phyloP scores from a whole-genome alignment of 139 green algal species.

The Pycnococcus provasolii region DNA sequence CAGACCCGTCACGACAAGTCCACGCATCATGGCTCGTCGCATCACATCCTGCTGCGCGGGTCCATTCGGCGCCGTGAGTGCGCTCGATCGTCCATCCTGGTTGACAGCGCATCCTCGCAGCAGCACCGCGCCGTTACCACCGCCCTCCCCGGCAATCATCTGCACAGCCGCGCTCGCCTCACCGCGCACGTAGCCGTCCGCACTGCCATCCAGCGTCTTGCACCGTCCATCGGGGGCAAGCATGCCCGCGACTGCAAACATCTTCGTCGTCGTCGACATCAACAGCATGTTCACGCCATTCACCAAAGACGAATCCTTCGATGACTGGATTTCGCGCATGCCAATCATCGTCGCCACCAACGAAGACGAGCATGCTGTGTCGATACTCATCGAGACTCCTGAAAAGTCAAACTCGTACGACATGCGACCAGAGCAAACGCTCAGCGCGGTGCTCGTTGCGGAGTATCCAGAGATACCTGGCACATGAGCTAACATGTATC shows the following conservation, averaged over 20 bases:
- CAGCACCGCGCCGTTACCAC: slow-evolving; percentile 4
- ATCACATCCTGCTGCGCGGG: slow-evolving; percentile 65
- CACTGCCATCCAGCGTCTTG: slow-evolving; percentile 27
- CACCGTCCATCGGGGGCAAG: slow-evolving; percentile 26
- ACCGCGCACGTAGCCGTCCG: slow-evolving; percentile 30
- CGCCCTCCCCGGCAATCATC: slow-evolving; percentile 18
- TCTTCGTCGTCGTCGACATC: slow-evolving; percentile 11
- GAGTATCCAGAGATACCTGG: background rate
- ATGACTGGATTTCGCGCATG: background rate
- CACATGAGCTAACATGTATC: too few species aligned
- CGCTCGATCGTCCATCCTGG: slow-evolving; percentile 63
- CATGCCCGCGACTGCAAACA: slow-evolving; percentile 45
- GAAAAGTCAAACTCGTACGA: slow-evolving; percentile 64
- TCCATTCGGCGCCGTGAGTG: slow-evolving; percentile 75
- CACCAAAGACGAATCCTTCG: slow-evolving; percentile 2
- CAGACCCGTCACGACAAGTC: background rate
- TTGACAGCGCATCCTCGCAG: slow-evolving; percentile 30
- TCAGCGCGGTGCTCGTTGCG: slow-evolving; percentile 27
- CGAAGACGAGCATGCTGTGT: slow-evolving; percentile 25
- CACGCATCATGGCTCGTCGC: slow-evolving; percentile 37
- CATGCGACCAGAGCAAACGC: slow-evolving; percentile 58
- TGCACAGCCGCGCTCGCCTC: slow-evolving; percentile 29
- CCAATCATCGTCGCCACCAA: background rate
- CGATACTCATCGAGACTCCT: slow-evolving; percentile 51
- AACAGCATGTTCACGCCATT: slow-evolving; percentile 21